Conservation (phyloP, 331 rosid genomes). For the Rhamnella rubrinervis region DNA sequence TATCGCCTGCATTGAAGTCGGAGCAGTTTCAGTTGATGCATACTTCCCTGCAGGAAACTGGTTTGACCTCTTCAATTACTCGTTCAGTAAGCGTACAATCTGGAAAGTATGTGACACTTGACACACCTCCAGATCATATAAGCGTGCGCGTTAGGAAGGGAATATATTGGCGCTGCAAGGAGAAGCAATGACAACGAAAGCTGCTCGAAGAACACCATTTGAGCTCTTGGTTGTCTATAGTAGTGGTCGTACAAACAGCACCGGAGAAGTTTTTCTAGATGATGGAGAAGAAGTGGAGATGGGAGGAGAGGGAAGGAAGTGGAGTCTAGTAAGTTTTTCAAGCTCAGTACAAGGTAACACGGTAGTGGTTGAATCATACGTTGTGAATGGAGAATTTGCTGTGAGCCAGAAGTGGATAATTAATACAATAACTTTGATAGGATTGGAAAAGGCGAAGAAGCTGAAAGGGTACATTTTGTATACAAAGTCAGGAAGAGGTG, state of each 20-base stretch:
- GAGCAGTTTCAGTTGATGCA: slow-evolving; percentile 58
- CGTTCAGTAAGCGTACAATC: slow-evolving; percentile 46
- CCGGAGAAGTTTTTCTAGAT: slow-evolving; percentile 74
- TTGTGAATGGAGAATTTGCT: slow-evolving; percentile 61
- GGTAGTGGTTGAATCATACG: slow-evolving; percentile 46
- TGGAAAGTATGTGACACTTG: slow-evolving; percentile 53
- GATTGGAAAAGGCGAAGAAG: slow-evolving; percentile 41
- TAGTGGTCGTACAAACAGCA: slow-evolving; percentile 23
- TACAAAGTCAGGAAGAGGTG: slow-evolving; percentile 26
- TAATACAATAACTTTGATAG: slow-evolving; percentile 55
- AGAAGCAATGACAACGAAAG: slow-evolving; percentile 64
- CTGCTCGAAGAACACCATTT: slow-evolving; percentile 62
- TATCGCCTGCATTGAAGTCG: slow-evolving; percentile 65
- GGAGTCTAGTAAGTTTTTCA: slow-evolving; percentile 57
- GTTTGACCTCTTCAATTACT: slow-evolving; percentile 77
- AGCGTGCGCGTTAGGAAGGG: slow-evolving; percentile 80
- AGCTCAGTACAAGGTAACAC: slow-evolving; percentile 19
- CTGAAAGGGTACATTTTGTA: slow-evolving; percentile 22
- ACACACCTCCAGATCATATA: slow-evolving; percentile 68
- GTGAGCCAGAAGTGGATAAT: slow-evolving; percentile 53
- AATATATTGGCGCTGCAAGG: slow-evolving; percentile 74
- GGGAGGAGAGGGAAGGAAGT: slow-evolving; percentile 42
- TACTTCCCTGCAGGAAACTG: slow-evolving; percentile 82
- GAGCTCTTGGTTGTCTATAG: slow-evolving; percentile 55
- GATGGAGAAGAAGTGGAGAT: slow-evolving; percentile 66